Evolutionary conservation across 495 filamentous ascomycete species (phyloP), one percentile per base, ranked within the genome.

Genomic region (Cercophora scortea): DNA sequence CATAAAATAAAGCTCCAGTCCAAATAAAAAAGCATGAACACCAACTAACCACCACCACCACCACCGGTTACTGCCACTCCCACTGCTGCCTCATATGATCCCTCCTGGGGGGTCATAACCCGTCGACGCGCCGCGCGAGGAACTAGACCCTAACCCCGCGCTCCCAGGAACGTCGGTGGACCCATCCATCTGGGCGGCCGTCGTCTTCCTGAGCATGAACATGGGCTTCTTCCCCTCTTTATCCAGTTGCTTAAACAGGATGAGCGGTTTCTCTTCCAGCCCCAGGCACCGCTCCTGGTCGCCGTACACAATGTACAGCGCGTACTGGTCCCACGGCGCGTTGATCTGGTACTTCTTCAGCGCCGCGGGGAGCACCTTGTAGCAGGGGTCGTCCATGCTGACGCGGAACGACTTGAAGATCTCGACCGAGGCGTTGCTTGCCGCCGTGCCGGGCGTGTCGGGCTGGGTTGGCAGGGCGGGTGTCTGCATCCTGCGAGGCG

Each of bases 331-430:
- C 87, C 90, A 96, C 49, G 95, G 92, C 17, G 88, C 89, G 52
- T 93, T 88, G 77, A 98, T 98, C 66, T 96, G 93, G 74, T 98
- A 98, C 64, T 95, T 95, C 66, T 92, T 92, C 18, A 98, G 77
- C 10, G 93, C 93, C 25, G 94, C 93, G 1, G 93, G 93, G 8
- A 98, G 81, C 34, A 98, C 93, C 63, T 95, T 96, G 71, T 96
- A 84, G 73, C 93, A 98, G 1, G 93, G 93, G 59, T 97, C 93
- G 54, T 98, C 93, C 84, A 96, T 91, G 57, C 86, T 90, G 55
- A 98, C 93, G 32, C 93, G 83, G 76, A 98, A 98, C 7, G 86
- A 91, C 67, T 96, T 97, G 81, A 97, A 96, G 49, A 98, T 97
- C 61, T 98, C 92, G 51, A 92, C 90, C 38, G 76, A 77, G 16